phyloP scores from a whole-genome alignment of 306 rosid genomes.

The Cucurbita argyrosperma region DNA sequence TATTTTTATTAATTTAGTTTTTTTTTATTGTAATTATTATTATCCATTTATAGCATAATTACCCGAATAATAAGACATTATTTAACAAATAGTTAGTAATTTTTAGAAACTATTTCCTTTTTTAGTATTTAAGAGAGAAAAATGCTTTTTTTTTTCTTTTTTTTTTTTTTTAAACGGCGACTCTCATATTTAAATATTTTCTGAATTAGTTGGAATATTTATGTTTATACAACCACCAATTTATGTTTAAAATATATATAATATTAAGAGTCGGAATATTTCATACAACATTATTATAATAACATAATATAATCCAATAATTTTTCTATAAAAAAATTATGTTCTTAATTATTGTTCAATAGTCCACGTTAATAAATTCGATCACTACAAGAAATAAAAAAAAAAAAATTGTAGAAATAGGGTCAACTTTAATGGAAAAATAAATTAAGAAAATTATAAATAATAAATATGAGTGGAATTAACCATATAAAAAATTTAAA shows the following conservation, averaged over 20 bases:
- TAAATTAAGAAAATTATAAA: too few relatives aligned
- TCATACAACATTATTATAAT: neutral
- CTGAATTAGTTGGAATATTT: neutral
- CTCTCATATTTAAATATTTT: neutral
- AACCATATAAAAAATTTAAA: too few relatives aligned
- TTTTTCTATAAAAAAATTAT: neutral
- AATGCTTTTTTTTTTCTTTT: neutral
- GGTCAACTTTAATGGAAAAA: too few relatives aligned
- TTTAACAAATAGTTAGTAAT: neutral
- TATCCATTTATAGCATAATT: neutral
- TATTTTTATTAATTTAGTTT: too few relatives aligned
- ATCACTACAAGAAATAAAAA: neutral
- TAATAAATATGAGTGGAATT: too few relatives aligned
- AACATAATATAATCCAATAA: neutral
- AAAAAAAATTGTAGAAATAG: neutral
- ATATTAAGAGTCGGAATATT: neutral
- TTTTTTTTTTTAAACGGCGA: too few relatives aligned
- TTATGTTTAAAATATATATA: neutral
- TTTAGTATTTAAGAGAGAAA: too few relatives aligned
- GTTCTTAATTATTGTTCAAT: neutral
- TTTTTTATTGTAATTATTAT: too few relatives aligned
- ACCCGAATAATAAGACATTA: neutral
- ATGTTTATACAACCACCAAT: neutral
- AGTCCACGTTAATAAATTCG: neutral
- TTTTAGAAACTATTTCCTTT: too few relatives aligned